Base-by-base conservation (phyloP, 306 rosid species). In the Acacia crassicarpa region DNA sequence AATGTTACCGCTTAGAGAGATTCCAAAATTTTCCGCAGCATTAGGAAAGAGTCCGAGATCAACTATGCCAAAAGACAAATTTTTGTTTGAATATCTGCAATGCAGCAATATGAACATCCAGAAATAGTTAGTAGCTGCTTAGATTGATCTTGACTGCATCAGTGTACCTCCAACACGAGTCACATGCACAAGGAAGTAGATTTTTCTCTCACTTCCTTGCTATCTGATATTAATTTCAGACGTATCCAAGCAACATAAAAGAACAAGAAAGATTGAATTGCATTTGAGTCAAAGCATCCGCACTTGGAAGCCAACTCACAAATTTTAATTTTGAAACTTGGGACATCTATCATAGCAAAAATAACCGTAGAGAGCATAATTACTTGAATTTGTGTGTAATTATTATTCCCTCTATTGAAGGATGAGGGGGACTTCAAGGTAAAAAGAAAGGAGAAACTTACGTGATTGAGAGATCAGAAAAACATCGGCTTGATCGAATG, bases 41-140 rank as follows among this genome's bases (percentile, higher is more conserved):
- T 92, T 95, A 77, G 99, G 99, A 88, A 95, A 95, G 84, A 95
- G 90, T 41, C 99, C 98, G 71, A 95, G 93, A 81, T 93, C 94
- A 89, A 95, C 90, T 78, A 89, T 88, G 84, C 94, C 99, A 85
- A 93, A 93, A 59, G 98, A 91, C 35, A 95, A 87, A 73, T 74
- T 89, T 90, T 88, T 95, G 92, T 80, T 93, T 27, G 99, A 93
- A 83, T 95, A 95, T 84, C 99, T 95, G 92, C 83, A 41, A 78
- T 9, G 71, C 40, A 56, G 73, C 81, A 69, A 81, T 74, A 88
- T 33, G 62, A 83, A 67, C 54, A 84, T 49, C 48, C 51, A 56
- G 48, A 13, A 58, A 83, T 45, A 19, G 81, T 80, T 53, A 66
- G 76, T 62, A 54, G 23, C 79, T 66, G 38, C 68, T 75, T 41